Base-by-base conservation (phyloP, 2,329 filamentous ascomycete genomes). In the Microdochium bolleyi region DNA sequence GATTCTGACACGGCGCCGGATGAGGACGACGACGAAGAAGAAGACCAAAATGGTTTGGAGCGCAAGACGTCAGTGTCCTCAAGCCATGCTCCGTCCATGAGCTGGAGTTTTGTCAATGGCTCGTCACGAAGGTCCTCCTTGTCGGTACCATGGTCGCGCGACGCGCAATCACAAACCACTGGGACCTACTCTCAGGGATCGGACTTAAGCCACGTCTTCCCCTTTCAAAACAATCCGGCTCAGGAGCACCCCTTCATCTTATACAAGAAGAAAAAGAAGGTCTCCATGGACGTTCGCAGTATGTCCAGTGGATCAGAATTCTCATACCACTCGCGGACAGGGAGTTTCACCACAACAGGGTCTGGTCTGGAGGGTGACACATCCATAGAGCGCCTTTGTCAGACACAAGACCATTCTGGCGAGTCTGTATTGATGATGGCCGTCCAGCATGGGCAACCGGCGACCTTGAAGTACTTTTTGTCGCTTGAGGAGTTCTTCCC, bases 381-480 rank as follows among this genome's bases (percentile, higher is more conserved):
- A 1, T 96, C 92, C 1, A 86, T 92, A 52, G 87, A 92, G 64
- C 83, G 83, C 30, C 73, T 92, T 2, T 81, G 86, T 1, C 86
- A 88, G 64, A 92, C 88, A 1, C 80, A 84, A 56, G 77, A 86
- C 61, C 73, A 77, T 0, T 75, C 76, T 38, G 94, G 94, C 4
- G 89, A 96, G 65, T 96, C 92, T 1, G 78, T 97, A 8, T 78
- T 82, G 14, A 92, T 92, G 89, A 92, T 92, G 87, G 87, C 88
- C 1, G 77, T 92, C 24, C 86, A 91, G 60, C 79, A 84, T 55
- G 82, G 83, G 53, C 86, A 88, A 59, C 77, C 83, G 2, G 83
- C 86, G 54, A 80, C 84, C n/a, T 67, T 99, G 37, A 80, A 76
- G 52, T 97, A 96, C 64, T 74, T 99, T 19, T 73, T 99, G 5